Evolutionary conservation across 1,284 basidiomycete species (phyloP).

Genomic region (Anthracocystis panici-leucophaei): DNA sequence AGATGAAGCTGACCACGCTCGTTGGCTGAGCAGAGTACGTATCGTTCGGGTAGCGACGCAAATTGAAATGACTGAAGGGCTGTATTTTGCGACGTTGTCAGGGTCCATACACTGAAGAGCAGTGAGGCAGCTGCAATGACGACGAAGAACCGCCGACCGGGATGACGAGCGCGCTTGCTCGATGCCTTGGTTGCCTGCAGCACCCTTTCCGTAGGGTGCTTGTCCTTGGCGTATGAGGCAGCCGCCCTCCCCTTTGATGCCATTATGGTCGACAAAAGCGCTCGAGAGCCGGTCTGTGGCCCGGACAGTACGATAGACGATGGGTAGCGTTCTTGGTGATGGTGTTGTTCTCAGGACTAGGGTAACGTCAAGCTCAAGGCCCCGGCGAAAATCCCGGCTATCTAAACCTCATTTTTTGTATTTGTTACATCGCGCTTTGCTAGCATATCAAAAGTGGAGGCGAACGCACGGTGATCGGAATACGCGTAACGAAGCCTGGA

Average conservation of each 20-base stretch:
- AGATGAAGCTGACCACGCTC: slow-evolving; percentile 22
- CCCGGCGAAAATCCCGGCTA: slow-evolving; percentile 35
- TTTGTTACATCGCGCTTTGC: slow-evolving; percentile 9
- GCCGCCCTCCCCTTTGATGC: background rate
- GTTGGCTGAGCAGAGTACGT: slow-evolving; percentile 34
- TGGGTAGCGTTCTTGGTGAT: background rate
- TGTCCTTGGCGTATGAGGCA: background rate
- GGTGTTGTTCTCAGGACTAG: slow-evolving; percentile 13
- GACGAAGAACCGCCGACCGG: background rate
- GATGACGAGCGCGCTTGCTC: background rate
- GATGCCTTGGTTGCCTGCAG: slow-evolving; percentile 19
- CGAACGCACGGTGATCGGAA: slow-evolving; percentile 34
- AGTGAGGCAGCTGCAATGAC: slow-evolving; percentile 9
- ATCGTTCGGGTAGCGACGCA: slow-evolving; percentile 16
- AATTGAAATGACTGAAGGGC: slow-evolving; percentile 9
- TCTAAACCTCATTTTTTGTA: background rate
- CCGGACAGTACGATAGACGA: background rate
- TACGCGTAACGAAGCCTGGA: slow-evolving; percentile 44
- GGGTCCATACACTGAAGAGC: slow-evolving; percentile 13
- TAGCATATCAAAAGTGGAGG: slow-evolving; percentile 35
- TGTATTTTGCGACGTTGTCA: background rate
- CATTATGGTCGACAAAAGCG: background rate
- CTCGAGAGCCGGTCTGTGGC: background rate
- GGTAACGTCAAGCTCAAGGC: background rate
- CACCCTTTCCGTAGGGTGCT: background rate